Evolutionary conservation across 2,329 filamentous ascomycete species (phyloP).

Genomic region (Calonectria pauciramosa): DNA sequence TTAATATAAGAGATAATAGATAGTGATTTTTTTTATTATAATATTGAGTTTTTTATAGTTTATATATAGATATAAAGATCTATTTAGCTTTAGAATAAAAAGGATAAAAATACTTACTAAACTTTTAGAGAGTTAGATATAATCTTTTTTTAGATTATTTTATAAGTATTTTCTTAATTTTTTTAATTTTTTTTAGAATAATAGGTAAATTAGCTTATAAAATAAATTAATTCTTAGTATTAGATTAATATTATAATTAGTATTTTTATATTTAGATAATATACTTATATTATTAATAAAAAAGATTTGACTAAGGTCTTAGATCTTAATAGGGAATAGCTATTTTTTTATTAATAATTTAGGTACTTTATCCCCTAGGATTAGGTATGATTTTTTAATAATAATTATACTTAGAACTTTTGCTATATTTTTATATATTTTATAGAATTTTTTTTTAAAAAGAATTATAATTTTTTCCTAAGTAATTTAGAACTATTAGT

Average conservation of each 20-base stretch:
- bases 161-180: neutral
- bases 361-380: too few species aligned
- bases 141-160: neutral
- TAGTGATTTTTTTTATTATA: neutral
- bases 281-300: neutral
- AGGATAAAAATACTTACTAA: neutral
- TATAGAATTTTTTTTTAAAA: too few species aligned
- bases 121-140: neutral
- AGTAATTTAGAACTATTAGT: neutral
- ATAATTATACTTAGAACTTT: too few species aligned
- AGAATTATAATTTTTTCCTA: too few species aligned
- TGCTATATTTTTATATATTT: too few species aligned
- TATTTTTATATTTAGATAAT: neutral
- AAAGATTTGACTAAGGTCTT: neutral
- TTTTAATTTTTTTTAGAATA: neutral
- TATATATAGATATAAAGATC: neutral
- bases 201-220: slow-evolving; percentile 16
- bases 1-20: neutral
- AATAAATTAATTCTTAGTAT: slow-evolving; percentile 24
- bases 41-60: neutral
- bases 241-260: neutral
- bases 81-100: neutral
- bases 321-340: too few species aligned
- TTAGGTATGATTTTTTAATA: too few species aligned
- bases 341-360: too few species aligned